Evolutionary conservation across 306 rosid genomes (phyloP), one percentile per base, ranked within the genome.

Genomic region (Gastrolobium villosum): DNA sequence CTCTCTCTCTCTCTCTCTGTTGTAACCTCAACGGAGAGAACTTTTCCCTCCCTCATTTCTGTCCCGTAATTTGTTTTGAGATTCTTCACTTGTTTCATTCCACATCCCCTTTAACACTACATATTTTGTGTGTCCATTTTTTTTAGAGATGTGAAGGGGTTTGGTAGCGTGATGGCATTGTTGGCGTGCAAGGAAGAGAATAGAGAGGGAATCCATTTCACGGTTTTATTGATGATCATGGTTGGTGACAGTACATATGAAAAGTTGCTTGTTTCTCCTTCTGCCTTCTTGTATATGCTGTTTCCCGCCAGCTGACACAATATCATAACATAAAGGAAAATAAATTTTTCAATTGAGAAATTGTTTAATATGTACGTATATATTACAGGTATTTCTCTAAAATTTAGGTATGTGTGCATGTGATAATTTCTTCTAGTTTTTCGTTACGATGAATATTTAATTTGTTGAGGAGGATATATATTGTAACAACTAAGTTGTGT

Each of bases 251-350:
- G 31, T 11, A 35, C 30, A 48, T 20, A 0, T 3, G 15, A 68
- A 65, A 72, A 53, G 55, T 65, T 75, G 78, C 35, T 85, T 83
- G 57, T 87, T 79, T 65, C 79, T 68, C 60, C 11, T 63, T 56
- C 57, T 85, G 82, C 83, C 75, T 65, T 81, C 40, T 77, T 82
- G 31, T 77, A 40, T 34, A 54, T 41, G 64, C 79, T 78, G 88
- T 89, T 89, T 88, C 97, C 94, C 87, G 68, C 87, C 91, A 87
- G 66, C 91, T 91, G 89, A 90, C 90, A 91, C 84, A 9, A 50
- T 26, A 41, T 8, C 7, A 5, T 7, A 5, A 43, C 36, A 48
- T 3, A 76, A 2, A 20, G 26, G 26, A 20, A 20, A 20, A 20
- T 20, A 20, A 20, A 20, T 0, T 20, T 20, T 20, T 20, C 1